phyloP scores from a whole-genome alignment of 2,329 filamentous ascomycete species.

The Phaeosphaeria sp. region DNA sequence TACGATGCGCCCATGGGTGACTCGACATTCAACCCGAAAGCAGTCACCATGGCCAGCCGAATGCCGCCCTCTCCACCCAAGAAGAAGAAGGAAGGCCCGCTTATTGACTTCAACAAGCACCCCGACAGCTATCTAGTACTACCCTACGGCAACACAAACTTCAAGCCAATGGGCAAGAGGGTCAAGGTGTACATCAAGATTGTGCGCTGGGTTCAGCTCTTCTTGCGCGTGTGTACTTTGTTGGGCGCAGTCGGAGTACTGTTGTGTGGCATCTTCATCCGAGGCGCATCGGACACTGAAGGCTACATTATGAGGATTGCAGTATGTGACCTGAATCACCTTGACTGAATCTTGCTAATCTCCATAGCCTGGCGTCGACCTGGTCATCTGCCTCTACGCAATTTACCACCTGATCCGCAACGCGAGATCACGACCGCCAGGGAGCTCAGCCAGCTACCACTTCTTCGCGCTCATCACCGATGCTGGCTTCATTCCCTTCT shows the following conservation, averaged over 20 bases:
- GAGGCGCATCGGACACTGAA: conserved; percentile 66
- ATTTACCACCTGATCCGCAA: conserved; percentile 80
- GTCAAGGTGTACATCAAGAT: conserved; percentile 75
- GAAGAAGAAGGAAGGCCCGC: conserved; percentile 73
- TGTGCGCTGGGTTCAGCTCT: conserved; percentile 72
- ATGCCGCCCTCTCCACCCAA: conserved; percentile 64
- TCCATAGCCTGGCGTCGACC: conserved; percentile 74
- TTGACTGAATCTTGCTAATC: conserved; percentile 17
- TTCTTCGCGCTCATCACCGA: conserved; percentile 81
- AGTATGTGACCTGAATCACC: conserved; percentile 58
- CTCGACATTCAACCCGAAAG: conserved; percentile 82
- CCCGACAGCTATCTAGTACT: conserved; percentile 76
- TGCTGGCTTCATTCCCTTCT: conserved; percentile 67
- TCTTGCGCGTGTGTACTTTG: conserved; percentile 70
- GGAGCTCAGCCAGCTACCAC: conserved; percentile 86
- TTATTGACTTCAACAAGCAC: conserved; percentile 83
- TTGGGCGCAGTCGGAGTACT: conserved; percentile 74
- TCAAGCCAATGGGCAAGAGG: conserved; percentile 70
- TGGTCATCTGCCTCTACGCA: conserved; percentile 75
- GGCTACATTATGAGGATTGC: conserved; percentile 79
- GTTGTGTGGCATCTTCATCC: conserved; percentile 78
- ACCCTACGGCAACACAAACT: conserved; percentile 66
- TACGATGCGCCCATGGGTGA: conserved; percentile 63
- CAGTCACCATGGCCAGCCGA: conserved; percentile 80
- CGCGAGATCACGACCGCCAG: conserved; percentile 73